phyloP scores from a whole-genome alignment of 1,284 basidiomycete genomes.

The Apiotrichum laibachii region DNA sequence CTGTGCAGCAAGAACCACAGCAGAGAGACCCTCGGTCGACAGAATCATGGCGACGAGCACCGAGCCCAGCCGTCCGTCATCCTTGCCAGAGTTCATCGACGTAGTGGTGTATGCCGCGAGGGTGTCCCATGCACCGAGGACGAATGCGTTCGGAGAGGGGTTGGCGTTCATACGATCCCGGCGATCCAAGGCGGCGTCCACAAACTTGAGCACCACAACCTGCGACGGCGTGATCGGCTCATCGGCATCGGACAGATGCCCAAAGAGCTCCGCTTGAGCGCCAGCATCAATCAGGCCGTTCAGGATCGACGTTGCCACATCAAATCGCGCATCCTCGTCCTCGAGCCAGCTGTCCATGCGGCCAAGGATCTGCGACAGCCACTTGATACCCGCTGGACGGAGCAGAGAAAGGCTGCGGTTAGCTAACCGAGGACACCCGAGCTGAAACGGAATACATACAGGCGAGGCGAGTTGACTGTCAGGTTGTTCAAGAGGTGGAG shows the following conservation, averaged over 20 bases:
- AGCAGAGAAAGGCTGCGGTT: constrained; percentile 12
- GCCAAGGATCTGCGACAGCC: constrained; percentile 54
- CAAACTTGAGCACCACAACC: constrained; percentile 75
- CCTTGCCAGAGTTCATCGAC: constrained; percentile 29
- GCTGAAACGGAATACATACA: constrained; percentile 55
- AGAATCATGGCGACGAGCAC: constrained; percentile 76
- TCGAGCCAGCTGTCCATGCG: constrained; percentile 65
- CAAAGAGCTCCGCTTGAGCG: constrained; percentile 27
- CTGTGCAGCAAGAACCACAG: constrained; percentile 51
- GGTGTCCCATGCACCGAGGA: constrained; percentile 20
- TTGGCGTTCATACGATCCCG: constrained; percentile 1
- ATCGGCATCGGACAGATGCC: constrained; percentile 42
- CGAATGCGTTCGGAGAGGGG: constrained; percentile 21
- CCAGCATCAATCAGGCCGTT: constrained; percentile 49
- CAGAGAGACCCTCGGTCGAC: constrained; percentile 59
- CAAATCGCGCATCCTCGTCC: constrained; percentile 64
- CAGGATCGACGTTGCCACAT: constrained; percentile 63
- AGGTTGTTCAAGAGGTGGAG: constrained; percentile 73
- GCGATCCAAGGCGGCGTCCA: constrained; percentile 68
- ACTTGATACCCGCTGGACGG: constrained; percentile 24
- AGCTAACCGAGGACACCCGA: not conserved
- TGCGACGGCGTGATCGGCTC: constrained; percentile 79
- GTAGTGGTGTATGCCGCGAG: constrained; percentile 29
- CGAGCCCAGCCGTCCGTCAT: constrained; percentile 53
- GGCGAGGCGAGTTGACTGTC: constrained; percentile 59